Base-by-base conservation (phyloP, 352 stramenopile species). In the Globisporangium alternatum region DNA sequence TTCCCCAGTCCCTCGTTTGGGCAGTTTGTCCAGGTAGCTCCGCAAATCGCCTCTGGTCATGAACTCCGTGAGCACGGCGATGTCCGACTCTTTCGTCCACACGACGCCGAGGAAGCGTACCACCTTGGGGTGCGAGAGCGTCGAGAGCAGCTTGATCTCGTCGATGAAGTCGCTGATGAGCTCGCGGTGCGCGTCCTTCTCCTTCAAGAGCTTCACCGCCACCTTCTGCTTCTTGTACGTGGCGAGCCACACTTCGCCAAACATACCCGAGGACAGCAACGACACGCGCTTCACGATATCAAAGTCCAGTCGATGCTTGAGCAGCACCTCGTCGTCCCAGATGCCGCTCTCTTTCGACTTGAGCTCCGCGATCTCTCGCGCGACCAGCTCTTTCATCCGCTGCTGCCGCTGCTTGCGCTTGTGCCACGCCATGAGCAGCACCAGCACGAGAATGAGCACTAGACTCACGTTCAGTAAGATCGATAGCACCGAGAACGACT, bases 191-290 rank as follows among this genome's bases (percentile, higher is more conserved):
- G 60, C 25, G 39, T 66, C 58, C n/a, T 39, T 53, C 22, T 60
- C 55, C 21, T 56, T 63, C 15, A 71, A 35, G 5, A 30, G n/a
- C 61, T 74, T 74, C 43, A 73, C 57, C 22, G 67, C 67, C 25
- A 73, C 67, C 17, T 37, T 31, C 8, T 47, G 10, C 8, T 55
- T 56, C 25, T 59, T 60, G 63, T 73, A 73, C 12, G 35, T 30
- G 15, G 52, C 67, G 0, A 60, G 52, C 62, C 63, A 73, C 28
- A 73, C 67, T 43, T 73, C 62, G 37, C 67, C 63, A 56, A 67
- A 73, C 25, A 59, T 49, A 1, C 67, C 67, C 54, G 51, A 58
- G 6, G 56, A 49, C 8, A 73, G 41, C n/a, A 61, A 25, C 31
- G n/a, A 12, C 21, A 57, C n/a, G 9, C 55, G 21, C 22, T 60